These are phyloP conservation scores for Hemisphaericaspora nanyangensis DNA, from an alignment of 805 yeast genomes.

Conservation along the genomic window DNA sequence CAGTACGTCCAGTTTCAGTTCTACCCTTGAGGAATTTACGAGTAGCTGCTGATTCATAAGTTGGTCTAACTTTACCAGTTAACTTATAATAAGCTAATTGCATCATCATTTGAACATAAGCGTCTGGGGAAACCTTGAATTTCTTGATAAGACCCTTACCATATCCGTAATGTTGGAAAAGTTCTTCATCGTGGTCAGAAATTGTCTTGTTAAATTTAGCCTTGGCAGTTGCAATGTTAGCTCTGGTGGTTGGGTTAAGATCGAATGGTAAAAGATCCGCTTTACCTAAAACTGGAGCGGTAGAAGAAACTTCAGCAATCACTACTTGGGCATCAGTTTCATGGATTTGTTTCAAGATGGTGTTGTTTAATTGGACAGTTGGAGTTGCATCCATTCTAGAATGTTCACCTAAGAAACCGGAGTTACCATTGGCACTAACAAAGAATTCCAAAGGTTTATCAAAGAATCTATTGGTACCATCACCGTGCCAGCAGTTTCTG, in stretches of 20 bases:
- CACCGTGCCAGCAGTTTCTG: conserved; percentile 90
- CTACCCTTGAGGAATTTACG: conserved; percentile 86
- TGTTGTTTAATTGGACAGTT: conserved; percentile 82
- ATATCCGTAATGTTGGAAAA: conserved; percentile 76
- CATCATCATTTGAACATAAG: conserved; percentile 83
- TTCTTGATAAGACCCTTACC: conserved; percentile 85
- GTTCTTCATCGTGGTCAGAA: conserved; percentile 66
- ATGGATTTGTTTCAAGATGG: conserved; percentile 53
- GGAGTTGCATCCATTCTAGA: conserved; percentile 98
- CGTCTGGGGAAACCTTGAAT: conserved; percentile 88
- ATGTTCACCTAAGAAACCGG: conserved; percentile 96
- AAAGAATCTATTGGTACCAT: conserved; percentile 83
- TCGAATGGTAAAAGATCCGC: conserved; percentile 48
- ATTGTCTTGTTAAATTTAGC: conserved; percentile 54
- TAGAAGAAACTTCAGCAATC: conserved; percentile 21
- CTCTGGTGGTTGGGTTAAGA: conserved; percentile 47
- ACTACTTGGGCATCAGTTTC: conserved; percentile 36
- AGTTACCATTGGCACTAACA: conserved; percentile 74
- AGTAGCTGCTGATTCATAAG: conserved; percentile 95
- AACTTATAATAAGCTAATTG: conserved; percentile 88
- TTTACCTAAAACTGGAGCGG: conserved; percentile 6
- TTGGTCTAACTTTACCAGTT: conserved; percentile 78
- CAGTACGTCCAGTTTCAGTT: conserved; percentile 90
- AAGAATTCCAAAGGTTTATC: conserved; percentile 90
- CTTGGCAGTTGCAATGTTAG: conserved; percentile 54